These are phyloP conservation scores for Xylaria curta DNA, from an alignment of 495 filamentous ascomycete species.

Conservation along the genomic window DNA sequence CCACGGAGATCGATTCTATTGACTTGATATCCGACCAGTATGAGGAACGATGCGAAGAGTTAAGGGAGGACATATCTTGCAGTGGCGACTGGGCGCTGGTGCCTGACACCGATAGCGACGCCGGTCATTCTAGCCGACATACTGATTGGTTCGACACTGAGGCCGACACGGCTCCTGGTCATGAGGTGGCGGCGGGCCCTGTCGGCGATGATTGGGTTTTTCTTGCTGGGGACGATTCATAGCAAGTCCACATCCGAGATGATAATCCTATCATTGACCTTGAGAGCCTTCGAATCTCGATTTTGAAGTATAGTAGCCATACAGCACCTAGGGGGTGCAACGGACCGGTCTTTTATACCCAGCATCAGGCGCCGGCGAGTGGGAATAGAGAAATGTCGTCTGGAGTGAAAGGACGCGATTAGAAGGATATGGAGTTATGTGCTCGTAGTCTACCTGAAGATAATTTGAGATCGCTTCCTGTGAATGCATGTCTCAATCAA, in stretches of 20 bases:
- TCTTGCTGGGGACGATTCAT: slow-evolving; percentile 53
- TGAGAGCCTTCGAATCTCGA: slow-evolving; percentile 45
- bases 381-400: not conserved
- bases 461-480: slow-evolving; percentile 33
- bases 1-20: slow-evolving; percentile 29
- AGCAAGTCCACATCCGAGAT: slow-evolving; percentile 53
- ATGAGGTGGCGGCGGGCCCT: slow-evolving; percentile 21
- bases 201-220: slow-evolving; percentile 44
- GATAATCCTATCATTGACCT: slow-evolving; percentile 26
- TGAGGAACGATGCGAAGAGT: slow-evolving; percentile 20
- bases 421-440: slow-evolving; percentile 24
- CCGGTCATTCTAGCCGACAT: slow-evolving; percentile 1
- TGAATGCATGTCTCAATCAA: slow-evolving; percentile 8
- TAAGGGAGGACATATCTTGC: not conserved
- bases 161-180: slow-evolving; percentile 9
- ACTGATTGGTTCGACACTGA: not conserved
- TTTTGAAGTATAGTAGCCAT: slow-evolving; percentile 25
- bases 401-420: not conserved
- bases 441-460: slow-evolving; percentile 27
- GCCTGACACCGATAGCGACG: slow-evolving; percentile 10
- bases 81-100: slow-evolving; percentile 30
- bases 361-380: slow-evolving; percentile 28
- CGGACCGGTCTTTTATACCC: slow-evolving; percentile 45
- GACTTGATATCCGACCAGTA: slow-evolving; percentile 35
- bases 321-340: slow-evolving; percentile 30